Conservation (phyloP, 306 rosid genomes). For the Lotus japonicus region DNA sequence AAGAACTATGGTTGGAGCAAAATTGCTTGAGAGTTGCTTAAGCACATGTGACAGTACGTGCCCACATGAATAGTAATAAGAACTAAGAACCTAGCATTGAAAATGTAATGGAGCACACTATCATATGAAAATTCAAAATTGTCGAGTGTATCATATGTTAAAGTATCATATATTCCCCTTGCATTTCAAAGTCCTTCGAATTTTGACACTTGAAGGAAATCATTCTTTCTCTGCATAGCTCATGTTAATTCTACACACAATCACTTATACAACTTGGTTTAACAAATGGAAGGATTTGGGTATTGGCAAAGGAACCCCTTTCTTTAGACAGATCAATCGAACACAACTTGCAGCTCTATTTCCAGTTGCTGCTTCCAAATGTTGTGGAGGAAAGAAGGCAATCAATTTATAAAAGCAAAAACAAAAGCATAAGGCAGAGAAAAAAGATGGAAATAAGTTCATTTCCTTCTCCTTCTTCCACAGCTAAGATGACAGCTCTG, state of each 20-base stretch:
- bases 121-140: too few relatives aligned
- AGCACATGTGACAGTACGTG: too few relatives aligned
- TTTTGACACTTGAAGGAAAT: constrained; percentile 11
- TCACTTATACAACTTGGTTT: constrained; percentile 22
- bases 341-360: constrained; percentile 36
- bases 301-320: constrained; percentile 24
- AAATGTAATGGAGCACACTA: too few relatives aligned
- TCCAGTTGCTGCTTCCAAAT: constrained; percentile 20
- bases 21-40: too few relatives aligned
- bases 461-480: constrained; percentile 17
- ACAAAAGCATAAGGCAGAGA: background rate
- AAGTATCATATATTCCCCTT: constrained; percentile 4
- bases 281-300: constrained; percentile 23
- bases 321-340: constrained; percentile 24
- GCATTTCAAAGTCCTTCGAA: background rate
- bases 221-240: constrained; percentile 25
- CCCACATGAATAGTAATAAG: too few relatives aligned
- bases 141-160: too few relatives aligned
- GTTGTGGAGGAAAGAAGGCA: constrained; percentile 3
- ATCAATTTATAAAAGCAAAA: constrained; percentile 13
- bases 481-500: constrained; percentile 19
- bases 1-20: too few relatives aligned
- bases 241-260: constrained; percentile 23
- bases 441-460: constrained; percentile 9
- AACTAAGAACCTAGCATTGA: too few relatives aligned